Conservation (phyloP, 78 protist genomes). For the Polysphondylium violaceum region DNA sequence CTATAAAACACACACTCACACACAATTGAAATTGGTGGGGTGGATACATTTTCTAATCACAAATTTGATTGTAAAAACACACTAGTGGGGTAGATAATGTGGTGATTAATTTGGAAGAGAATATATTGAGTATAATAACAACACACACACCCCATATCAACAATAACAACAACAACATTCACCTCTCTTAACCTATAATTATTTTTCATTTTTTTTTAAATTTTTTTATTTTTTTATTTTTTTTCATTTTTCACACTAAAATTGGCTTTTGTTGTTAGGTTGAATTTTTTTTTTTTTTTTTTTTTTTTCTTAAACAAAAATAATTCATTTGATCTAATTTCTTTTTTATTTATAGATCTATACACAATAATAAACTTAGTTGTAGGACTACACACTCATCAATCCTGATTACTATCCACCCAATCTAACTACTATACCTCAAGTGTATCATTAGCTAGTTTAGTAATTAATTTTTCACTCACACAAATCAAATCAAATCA, state of each 20-base stretch:
- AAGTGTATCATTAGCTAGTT: not conserved
- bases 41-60: not conserved
- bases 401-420: not conserved
- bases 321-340: too few species aligned
- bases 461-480: not conserved
- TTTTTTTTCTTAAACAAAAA: too few species aligned
- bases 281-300: too few species aligned
- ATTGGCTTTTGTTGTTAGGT: not conserved
- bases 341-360: too few species aligned
- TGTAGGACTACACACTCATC: too few species aligned
- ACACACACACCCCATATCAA: not conserved
- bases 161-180: not conserved
- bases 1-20: not conserved
- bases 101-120: too few species aligned
- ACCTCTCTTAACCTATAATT: not conserved
- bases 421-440: too few species aligned
- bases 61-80: not conserved
- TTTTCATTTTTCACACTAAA: not conserved
- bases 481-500: too few species aligned
- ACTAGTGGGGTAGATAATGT: not conserved
- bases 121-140: not conserved
- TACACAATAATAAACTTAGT: too few species aligned
- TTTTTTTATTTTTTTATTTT: conserved; percentile 9
- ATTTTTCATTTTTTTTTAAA: not conserved
- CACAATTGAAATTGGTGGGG: not conserved